Evolutionary conservation across 2,329 filamentous ascomycete genomes (phyloP), one percentile per base, ranked within the genome.

Genomic region (Erysiphe pulchra): DNA sequence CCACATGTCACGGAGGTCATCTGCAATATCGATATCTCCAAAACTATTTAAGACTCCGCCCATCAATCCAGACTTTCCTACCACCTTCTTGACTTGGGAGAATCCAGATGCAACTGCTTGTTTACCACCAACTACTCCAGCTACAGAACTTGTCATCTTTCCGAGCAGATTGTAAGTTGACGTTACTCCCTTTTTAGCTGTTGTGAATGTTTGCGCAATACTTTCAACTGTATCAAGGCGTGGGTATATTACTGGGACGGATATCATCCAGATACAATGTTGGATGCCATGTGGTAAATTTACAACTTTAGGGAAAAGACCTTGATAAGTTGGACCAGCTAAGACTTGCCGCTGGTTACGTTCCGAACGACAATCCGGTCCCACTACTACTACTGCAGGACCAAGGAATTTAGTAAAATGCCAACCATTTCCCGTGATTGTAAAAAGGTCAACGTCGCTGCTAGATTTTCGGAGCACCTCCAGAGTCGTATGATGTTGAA

Each of bases 331-430:
- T 40, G 86, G 85, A 0, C 90, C 90, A 5, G 87, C 87, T 70
- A 98, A 79, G 46, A 98, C 90, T 55, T 92, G 84, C 49, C 78
- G 77, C 49, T 84, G 83, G 45, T 81, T 93, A 45, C 90, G 70
- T 62, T 98, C 90, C 5, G 86, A 93, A 45, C 90, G 76, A 53
- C 85, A 87, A 60, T 98, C 90, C 2, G 83, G 79, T 0, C 87
- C 90, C 44, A 93, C 78, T 0, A 92, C 79, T 0, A 84, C 85
- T 12, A 98, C 77, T 4, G 82, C 82, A 0, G 90, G 90, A 0
- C 90, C 90, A 6, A 98, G 73, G 55, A 81, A 94, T 62, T 98
- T 98, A 62, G 98, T 75, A 60, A 95, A 98, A 61, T 98, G 90
- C 90, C 90, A 98, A 8, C 90, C 90, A 17, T 80, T 80, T n/a